These are phyloP conservation scores for Calonectria ilicicola DNA, from an alignment of 2,329 filamentous ascomycete species.

Conservation along the genomic window DNA sequence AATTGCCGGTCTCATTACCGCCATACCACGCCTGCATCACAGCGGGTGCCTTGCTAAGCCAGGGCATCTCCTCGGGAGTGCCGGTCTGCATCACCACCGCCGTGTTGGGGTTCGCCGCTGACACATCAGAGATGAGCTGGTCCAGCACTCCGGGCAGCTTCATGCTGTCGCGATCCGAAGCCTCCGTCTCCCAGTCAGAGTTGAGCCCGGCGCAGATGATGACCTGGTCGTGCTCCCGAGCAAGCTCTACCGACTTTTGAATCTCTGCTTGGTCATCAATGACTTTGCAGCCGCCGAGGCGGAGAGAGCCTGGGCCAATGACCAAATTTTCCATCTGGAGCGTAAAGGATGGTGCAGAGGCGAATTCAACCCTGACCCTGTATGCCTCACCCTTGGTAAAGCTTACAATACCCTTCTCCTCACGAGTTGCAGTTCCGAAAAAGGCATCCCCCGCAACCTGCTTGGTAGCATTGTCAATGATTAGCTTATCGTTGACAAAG, in stretches of 20 bases:
- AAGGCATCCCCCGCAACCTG: slow-evolving; percentile 73
- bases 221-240: slow-evolving; percentile 79
- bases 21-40: slow-evolving; percentile 87
- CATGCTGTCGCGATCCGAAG: slow-evolving; percentile 82
- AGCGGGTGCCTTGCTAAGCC: slow-evolving; percentile 67
- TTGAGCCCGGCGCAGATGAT: slow-evolving; percentile 84
- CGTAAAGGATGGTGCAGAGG: slow-evolving; percentile 68
- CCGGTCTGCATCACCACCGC: slow-evolving; percentile 83
- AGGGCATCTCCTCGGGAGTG: slow-evolving; percentile 80
- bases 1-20: slow-evolving; percentile 87
- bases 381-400: slow-evolving; percentile 72
- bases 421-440: slow-evolving; percentile 72
- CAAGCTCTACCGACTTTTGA: slow-evolving; percentile 74
- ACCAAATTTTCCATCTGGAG: slow-evolving; percentile 62
- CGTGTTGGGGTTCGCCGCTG: slow-evolving; percentile 75
- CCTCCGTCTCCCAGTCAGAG: slow-evolving; percentile 85
- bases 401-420: slow-evolving; percentile 69
- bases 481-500: slow-evolving; percentile 70
- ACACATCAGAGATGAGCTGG: slow-evolving; percentile 74
- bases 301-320: slow-evolving; percentile 70
- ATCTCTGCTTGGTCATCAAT: slow-evolving; percentile 71
- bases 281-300: slow-evolving; percentile 70
- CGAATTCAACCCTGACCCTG: slow-evolving; percentile 69
- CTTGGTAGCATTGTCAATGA: slow-evolving; percentile 75
- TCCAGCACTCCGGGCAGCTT: slow-evolving; percentile 81